A percentile compares a stretch with the other conserved stretches of the same genome.
These are phyloP conservation scores for Stachybotrys elegans DNA, from an alignment of 2,329 filamentous ascomycete species.

Conservation along the genomic window DNA sequence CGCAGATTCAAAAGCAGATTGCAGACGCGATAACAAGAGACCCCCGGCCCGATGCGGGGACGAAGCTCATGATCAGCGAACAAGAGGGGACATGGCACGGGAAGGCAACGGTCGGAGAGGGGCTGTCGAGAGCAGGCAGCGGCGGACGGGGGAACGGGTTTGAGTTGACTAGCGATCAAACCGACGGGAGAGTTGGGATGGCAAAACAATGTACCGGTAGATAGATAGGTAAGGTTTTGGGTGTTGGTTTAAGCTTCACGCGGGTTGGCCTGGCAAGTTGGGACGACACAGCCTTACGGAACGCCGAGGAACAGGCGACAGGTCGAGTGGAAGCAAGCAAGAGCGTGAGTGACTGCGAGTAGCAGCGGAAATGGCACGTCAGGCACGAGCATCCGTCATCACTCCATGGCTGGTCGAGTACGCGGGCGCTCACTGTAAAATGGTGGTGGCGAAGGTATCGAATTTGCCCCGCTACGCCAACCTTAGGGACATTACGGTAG, in stretches of 20 bases:
- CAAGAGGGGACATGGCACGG: slow-evolving; percentile 13
- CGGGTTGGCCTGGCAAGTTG: no score
- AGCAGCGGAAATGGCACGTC: background rate
- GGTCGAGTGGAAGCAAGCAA: background rate
- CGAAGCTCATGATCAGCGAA: slow-evolving; percentile 26
- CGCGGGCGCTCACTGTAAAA: background rate
- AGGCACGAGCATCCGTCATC: background rate
- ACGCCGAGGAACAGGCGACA: background rate
- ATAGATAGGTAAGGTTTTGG: background rate
- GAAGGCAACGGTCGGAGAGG: background rate
- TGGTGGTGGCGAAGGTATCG: background rate
- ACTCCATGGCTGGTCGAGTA: background rate
- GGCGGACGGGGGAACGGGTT: background rate
- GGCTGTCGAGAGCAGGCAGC: no score
- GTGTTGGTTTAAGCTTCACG: no score
- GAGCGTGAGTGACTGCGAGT: no score
- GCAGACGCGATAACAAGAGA: slow-evolving; percentile 26
- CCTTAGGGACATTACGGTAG: no score
- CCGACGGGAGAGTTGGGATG: background rate
- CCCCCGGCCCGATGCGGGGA: slow-evolving; percentile 29
- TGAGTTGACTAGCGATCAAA: background rate
- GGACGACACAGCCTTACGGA: background rate
- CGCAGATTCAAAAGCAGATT: slow-evolving; percentile 1
- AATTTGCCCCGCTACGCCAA: no score
- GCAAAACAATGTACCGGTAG: background rate